Conservation (phyloP, 176 grass and related monocot species). For the Triticum urartu region DNA sequence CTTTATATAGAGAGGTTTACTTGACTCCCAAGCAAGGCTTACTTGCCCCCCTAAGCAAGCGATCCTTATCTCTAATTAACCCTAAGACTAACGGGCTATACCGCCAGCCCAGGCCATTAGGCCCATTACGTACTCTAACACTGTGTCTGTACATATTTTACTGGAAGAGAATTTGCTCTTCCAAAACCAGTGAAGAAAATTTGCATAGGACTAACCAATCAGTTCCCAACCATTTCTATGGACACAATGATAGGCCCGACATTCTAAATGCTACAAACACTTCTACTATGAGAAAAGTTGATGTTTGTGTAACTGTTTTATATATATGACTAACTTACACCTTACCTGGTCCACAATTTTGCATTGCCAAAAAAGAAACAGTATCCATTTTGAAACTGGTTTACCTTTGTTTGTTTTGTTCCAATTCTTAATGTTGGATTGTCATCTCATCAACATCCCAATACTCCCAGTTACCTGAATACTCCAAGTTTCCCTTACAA, state of each 20-base stretch:
- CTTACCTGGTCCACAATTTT: background rate
- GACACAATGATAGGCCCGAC: background rate
- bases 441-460: background rate
- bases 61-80: no score
- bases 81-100: no score
- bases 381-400: background rate
- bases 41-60: no score
- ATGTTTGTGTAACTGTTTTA: background rate
- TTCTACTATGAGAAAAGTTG: background rate
- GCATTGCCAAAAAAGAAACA: background rate
- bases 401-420: background rate
- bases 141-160: background rate
- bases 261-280: background rate
- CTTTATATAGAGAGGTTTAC: no score
- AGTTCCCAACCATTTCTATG: background rate
- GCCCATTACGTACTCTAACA: no score
- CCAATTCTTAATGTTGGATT: background rate
- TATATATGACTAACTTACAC: background rate
- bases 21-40: no score
- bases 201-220: background rate
- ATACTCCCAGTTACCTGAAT: background rate
- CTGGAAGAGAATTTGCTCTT: background rate
- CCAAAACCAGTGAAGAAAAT: background rate
- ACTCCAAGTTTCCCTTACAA: background rate
- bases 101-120: no score